phyloP scores from a whole-genome alignment of 768 basidiomycete genomes.

The Daedaleopsis sinensis region DNA sequence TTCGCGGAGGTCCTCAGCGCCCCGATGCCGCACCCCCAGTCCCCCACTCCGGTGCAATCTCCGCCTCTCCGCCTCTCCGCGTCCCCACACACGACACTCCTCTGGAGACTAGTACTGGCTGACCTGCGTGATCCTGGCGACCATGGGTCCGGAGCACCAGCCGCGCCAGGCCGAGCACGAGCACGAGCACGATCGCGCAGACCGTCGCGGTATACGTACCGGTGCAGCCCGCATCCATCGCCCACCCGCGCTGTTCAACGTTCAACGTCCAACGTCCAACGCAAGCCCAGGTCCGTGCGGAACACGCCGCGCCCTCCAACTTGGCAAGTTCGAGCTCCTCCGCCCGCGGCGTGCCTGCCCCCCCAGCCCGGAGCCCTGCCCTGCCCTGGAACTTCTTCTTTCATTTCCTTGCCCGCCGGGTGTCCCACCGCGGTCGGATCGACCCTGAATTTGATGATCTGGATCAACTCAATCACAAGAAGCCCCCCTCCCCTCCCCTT shows the following conservation, averaged over 20 bases:
- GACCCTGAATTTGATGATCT: conserved; percentile 17
- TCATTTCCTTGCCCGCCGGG: not conserved
- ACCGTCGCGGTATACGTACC: too few species aligned
- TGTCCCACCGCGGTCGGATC: not conserved
- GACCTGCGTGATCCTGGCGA: too few species aligned
- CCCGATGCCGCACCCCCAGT: not conserved
- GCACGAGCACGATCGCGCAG: too few species aligned
- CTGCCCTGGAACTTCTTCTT: not conserved
- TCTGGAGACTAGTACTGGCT: too few species aligned
- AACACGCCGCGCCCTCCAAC: not conserved
- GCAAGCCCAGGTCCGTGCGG: too few species aligned
- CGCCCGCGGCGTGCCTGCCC: not conserved
- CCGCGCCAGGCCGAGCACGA: too few species aligned
- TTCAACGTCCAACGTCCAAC: too few species aligned
- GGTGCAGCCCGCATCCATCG: too few species aligned
- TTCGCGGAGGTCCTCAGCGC: not conserved
- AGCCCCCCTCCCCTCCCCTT: not conserved
- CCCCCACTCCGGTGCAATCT: not conserved
- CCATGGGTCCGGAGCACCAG: too few species aligned
- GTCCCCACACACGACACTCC: not conserved
- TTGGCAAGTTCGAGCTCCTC: not conserved
- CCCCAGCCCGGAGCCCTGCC: too few species aligned
- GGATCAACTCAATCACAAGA: conserved; percentile 4
- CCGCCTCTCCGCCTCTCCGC: not conserved
- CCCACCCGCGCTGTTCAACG: too few species aligned